These are phyloP conservation scores for Cyclotella atomus DNA, from an alignment of 108 stramenopile genomes.

Conservation along the genomic window DNA sequence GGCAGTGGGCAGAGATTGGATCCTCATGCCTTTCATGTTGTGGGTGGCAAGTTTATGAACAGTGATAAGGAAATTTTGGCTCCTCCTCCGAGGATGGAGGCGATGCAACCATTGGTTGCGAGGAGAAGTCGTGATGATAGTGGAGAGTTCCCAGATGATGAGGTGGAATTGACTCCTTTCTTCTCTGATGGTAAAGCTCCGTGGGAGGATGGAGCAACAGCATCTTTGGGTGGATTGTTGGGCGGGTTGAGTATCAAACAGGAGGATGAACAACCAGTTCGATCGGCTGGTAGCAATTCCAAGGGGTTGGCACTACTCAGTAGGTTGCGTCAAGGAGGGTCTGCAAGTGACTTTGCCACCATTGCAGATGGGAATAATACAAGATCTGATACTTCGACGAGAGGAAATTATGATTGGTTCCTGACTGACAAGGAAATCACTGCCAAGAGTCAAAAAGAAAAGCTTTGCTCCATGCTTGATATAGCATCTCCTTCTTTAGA, in stretches of 20 bases:
- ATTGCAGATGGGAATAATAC: constrained; percentile 14
- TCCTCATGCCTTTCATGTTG: constrained; percentile 86
- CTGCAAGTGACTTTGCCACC: constrained; percentile 14
- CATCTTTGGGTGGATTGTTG: constrained; percentile 9
- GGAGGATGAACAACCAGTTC: constrained; percentile 13
- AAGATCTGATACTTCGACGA: not conserved
- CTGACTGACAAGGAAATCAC: constrained; percentile 82
- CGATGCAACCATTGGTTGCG: constrained; percentile 45
- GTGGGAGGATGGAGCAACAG: constrained; percentile 83
- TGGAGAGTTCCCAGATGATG: constrained; percentile 15
- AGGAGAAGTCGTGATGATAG: constrained; percentile 9
- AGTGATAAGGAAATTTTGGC: constrained; percentile 23
- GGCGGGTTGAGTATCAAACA: not conserved
- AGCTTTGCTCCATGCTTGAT: constrained; percentile 27
- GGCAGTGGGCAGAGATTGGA: constrained; percentile 51
- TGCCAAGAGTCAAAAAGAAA: constrained; percentile 58
- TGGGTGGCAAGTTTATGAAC: constrained; percentile 87
- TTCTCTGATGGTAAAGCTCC: constrained; percentile 78
- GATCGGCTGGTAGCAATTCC: constrained; percentile 29
- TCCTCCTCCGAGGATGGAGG: constrained; percentile 34
- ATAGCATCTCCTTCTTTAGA: constrained; percentile 3
- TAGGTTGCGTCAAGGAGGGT: constrained; percentile 44
- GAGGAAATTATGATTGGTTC: constrained; percentile 37
- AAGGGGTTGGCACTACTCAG: constrained; percentile 59
- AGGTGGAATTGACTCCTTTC: constrained; percentile 66